These are phyloP conservation scores for Suillus cothurnatus DNA, from an alignment of 768 basidiomycete genomes.

Conservation along the genomic window DNA sequence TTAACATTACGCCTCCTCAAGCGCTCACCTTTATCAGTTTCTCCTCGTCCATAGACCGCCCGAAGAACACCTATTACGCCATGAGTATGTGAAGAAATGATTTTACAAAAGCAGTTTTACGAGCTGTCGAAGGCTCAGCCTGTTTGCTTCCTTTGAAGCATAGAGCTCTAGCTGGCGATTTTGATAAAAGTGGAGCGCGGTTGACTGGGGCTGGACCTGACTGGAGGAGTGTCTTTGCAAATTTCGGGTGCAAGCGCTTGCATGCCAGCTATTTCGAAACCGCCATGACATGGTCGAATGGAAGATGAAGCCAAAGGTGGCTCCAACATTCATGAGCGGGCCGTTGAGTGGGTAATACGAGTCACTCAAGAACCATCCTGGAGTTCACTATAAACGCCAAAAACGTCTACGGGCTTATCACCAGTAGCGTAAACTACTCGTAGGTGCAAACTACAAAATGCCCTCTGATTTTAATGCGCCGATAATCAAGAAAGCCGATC, in stretches of 20 bases:
- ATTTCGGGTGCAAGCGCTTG: constrained; percentile 9
- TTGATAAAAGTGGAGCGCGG: constrained; percentile 72
- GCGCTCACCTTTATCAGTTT: constrained; percentile 68
- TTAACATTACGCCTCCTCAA: neutral
- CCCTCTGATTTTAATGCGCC: constrained; percentile 76
- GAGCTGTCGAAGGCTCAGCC: constrained; percentile 77
- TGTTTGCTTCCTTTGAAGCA: constrained; percentile 71
- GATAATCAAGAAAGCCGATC: constrained; percentile 79
- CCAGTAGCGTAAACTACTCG: constrained; percentile 11
- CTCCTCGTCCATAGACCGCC: constrained; percentile 79
- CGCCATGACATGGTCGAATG: constrained; percentile 29
- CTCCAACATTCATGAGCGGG: constrained; percentile 1
- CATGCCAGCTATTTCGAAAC: constrained; percentile 10
- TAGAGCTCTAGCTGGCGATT: constrained; percentile 82
- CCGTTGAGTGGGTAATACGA: neutral
- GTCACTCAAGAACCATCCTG: neutral
- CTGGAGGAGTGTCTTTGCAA: neutral
- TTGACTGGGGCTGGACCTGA: constrained; percentile 35
- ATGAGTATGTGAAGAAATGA: constrained; percentile 11
- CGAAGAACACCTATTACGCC: constrained; percentile 70
- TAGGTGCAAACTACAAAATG: constrained; percentile 43
- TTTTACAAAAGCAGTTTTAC: constrained; percentile 41
- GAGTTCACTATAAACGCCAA: neutral
- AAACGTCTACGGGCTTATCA: neutral
- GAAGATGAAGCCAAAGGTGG: constrained; percentile 3